phyloP scores from a whole-genome alignment of 1,139 yeast species.

The Kodamaea ohmeri region DNA sequence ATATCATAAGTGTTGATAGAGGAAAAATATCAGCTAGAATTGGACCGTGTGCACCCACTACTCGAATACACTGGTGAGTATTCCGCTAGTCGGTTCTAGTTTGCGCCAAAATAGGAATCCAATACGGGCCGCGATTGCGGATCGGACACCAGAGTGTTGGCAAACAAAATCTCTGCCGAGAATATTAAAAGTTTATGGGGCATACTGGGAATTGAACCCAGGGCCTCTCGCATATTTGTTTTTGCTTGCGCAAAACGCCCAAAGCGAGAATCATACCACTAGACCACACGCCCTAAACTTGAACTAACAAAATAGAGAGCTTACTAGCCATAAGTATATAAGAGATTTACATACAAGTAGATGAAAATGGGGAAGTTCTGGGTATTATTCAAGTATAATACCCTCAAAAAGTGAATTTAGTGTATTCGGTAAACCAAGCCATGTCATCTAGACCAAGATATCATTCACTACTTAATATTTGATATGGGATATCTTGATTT shows the following conservation, averaged over 20 bases:
- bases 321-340: no score
- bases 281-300: conserved; percentile 20
- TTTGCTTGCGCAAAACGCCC: conserved; percentile 14
- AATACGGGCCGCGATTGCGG: conserved; percentile 43
- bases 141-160: conserved; percentile 60
- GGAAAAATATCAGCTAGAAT: conserved; percentile 13
- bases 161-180: conserved; percentile 14
- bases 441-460: no score
- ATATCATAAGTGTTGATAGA: not conserved
- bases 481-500: no score
- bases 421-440: no score
- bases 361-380: not conserved
- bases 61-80: conserved; percentile 64
- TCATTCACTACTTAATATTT: no score
- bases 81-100: conserved; percentile 66
- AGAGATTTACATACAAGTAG: no score
- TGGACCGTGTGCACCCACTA: conserved; percentile 14
- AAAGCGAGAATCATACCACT: conserved; percentile 23
- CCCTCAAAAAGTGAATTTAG: not conserved
- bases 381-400: not conserved
- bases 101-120: conserved; percentile 96
- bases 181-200: conserved; percentile 19
- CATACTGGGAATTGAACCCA: conserved; percentile 36
- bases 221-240: conserved; percentile 33
- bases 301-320: not conserved